Evolutionary conservation across 768 basidiomycete species (phyloP).

Genomic region (Naganishia randhawae): DNA sequence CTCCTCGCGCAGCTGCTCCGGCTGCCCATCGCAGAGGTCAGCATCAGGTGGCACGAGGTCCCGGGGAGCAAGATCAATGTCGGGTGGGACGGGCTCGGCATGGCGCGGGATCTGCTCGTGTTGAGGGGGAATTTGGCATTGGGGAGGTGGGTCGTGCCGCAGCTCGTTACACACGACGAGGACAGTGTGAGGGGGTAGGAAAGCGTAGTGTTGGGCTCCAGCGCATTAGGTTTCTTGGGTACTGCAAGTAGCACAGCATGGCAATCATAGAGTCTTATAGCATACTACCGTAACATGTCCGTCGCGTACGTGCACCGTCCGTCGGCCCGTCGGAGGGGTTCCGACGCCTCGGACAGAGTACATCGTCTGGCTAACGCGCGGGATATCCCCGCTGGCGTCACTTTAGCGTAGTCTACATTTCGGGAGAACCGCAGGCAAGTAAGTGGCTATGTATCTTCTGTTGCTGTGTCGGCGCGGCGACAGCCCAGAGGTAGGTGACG

Average conservation of each 20-base stretch:
- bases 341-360: too few relatives aligned
- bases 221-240: background rate
- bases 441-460: too few relatives aligned
- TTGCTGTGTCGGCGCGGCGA: too few relatives aligned
- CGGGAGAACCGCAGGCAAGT: too few relatives aligned
- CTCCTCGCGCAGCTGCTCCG: conserved; percentile 72
- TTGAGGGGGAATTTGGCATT: conserved; percentile 74
- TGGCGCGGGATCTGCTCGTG: conserved; percentile 81
- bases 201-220: background rate
- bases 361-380: too few relatives aligned
- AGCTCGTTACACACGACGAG: background rate
- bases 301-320: too few relatives aligned
- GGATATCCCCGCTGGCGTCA: too few relatives aligned
- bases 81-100: conserved; percentile 75
- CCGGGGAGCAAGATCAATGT: conserved; percentile 87
- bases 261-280: too few relatives aligned
- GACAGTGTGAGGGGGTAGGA: background rate
- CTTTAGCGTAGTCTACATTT: too few relatives aligned
- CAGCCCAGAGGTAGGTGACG: too few relatives aligned
- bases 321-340: too few relatives aligned
- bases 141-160: conserved; percentile 60
- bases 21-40: conserved; percentile 79
- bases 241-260: background rate
- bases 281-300: too few relatives aligned
- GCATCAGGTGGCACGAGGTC: conserved; percentile 90